Evolutionary conservation across 2,329 filamentous ascomycete species (phyloP).

Genomic region (Leptographium lundbergii): DNA sequence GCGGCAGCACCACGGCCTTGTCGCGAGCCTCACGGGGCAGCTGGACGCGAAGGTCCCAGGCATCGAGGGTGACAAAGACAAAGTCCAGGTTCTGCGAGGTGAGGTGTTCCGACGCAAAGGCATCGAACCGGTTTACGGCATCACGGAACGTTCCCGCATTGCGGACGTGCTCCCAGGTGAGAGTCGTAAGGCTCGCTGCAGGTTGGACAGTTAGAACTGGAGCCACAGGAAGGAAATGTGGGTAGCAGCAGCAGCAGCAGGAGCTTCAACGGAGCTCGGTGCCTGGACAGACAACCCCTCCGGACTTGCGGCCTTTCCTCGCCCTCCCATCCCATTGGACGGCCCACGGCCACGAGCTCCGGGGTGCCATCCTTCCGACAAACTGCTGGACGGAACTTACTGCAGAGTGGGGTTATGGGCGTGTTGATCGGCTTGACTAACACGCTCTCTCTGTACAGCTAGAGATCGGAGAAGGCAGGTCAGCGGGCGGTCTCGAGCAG

Average conservation of each 20-base stretch:
- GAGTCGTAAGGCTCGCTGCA: constrained; percentile 83
- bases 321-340: too few species aligned
- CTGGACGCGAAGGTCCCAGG: constrained; percentile 96
- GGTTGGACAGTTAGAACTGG: constrained; percentile 1
- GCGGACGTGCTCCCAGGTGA: constrained; percentile 98
- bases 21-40: constrained; percentile 94
- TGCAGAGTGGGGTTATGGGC: constrained; percentile 95
- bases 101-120: constrained; percentile 85
- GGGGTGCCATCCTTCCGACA: too few species aligned
- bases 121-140: constrained; percentile 88
- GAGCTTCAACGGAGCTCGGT: background rate
- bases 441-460: constrained; percentile 92
- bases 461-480: constrained; percentile 6
- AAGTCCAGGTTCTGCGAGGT: constrained; percentile 88
- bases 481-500: background rate
- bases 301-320: background rate
- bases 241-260: background rate
- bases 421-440: constrained; percentile 98
- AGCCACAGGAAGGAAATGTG: background rate
- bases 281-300: background rate
- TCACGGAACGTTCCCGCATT: constrained; percentile 96
- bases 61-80: constrained; percentile 94
- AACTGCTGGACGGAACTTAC: constrained; percentile 46
- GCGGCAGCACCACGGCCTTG: constrained; percentile 91
- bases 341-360: background rate